Evolutionary conservation across 495 filamentous ascomycete genomes (phyloP).

Genomic region (Cenococcum geophilum): DNA sequence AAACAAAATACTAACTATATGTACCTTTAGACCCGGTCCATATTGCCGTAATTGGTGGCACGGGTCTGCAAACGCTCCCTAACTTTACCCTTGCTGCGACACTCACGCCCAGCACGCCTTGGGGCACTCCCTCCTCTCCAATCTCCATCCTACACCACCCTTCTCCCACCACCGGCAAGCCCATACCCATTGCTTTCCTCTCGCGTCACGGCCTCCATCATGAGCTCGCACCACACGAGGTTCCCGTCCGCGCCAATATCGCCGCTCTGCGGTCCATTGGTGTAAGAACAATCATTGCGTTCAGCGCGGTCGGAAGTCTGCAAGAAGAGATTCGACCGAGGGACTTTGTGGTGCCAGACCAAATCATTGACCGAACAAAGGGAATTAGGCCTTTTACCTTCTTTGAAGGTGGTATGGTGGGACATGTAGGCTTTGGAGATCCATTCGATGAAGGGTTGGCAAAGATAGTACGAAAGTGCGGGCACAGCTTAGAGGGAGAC

Average conservation of each 20-base stretch:
- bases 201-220: conserved; percentile 86
- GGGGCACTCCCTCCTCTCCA: conserved; percentile 84
- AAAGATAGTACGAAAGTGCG: conserved; percentile 63
- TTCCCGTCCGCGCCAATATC: conserved; percentile 87
- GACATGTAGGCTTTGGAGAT: conserved; percentile 91
- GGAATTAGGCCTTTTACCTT: conserved; percentile 80
- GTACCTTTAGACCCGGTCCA: conserved; percentile 58
- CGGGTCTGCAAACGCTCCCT: conserved; percentile 68
- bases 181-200: conserved; percentile 81
- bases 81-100: conserved; percentile 75
- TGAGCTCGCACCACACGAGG: conserved; percentile 85
- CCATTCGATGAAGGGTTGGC: conserved; percentile 80
- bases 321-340: conserved; percentile 86
- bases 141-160: conserved; percentile 83
- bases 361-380: conserved; percentile 97
- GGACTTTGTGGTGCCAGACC: conserved; percentile 93
- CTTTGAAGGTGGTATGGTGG: conserved; percentile 89
- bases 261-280: conserved; percentile 85
- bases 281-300: conserved; percentile 84
- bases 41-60: conserved; percentile 96
- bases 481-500: conserved; percentile 69
- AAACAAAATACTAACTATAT: neutral
- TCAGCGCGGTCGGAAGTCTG: conserved; percentile 90
- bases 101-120: conserved; percentile 71
- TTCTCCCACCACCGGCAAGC: conserved; percentile 48